A percentile compares a stretch with the other conserved stretches of the same genome.
Conservation (phyloP, 2,329 filamentous ascomycete genomes). For the Truncatella angustata region DNA sequence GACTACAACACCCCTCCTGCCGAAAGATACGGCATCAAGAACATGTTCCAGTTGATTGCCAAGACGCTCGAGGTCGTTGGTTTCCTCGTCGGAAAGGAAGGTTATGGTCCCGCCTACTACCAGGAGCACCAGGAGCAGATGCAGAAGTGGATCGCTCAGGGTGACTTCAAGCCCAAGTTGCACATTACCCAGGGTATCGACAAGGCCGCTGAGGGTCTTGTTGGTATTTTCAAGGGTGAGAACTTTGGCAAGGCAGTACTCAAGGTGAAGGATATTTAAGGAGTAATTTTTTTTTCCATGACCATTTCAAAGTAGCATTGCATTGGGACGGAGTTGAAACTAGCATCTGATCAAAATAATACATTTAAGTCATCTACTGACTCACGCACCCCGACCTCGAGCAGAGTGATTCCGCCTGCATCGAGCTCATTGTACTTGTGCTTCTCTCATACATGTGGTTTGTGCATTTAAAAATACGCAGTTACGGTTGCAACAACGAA, state of each 20-base stretch:
- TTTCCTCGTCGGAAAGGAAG: conserved; percentile 68
- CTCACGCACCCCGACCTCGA: too few species aligned
- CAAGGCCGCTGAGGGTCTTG: conserved; percentile 68
- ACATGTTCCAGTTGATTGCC: conserved; percentile 60
- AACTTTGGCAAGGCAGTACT: conserved; percentile 87
- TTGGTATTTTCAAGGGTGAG: conserved; percentile 72
- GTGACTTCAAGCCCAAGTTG: conserved; percentile 69
- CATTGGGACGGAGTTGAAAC: conserved; percentile 5
- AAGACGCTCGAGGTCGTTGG: conserved; percentile 75
- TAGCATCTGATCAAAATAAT: not conserved
- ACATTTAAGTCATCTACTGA: not conserved
- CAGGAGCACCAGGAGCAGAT: conserved; percentile 75
- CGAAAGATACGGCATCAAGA: conserved; percentile 65
- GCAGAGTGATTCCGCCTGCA: too few species aligned
- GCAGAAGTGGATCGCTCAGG: conserved; percentile 73
- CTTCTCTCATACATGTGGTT: too few species aligned
- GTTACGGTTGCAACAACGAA: too few species aligned
- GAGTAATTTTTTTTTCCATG: not conserved
- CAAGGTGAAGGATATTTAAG: conserved; percentile 44
- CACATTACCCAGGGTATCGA: conserved; percentile 75
- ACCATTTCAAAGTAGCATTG: not conserved
- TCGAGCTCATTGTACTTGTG: too few species aligned
- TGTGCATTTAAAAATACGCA: too few species aligned
- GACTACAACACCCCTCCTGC: conserved; percentile 64
- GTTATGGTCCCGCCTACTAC: conserved; percentile 64